A percentile compares a stretch with the other conserved stretches of the same genome.
Conservation (phyloP, 2,329 filamentous ascomycete species). For the Aspergillus transmontanensis region DNA sequence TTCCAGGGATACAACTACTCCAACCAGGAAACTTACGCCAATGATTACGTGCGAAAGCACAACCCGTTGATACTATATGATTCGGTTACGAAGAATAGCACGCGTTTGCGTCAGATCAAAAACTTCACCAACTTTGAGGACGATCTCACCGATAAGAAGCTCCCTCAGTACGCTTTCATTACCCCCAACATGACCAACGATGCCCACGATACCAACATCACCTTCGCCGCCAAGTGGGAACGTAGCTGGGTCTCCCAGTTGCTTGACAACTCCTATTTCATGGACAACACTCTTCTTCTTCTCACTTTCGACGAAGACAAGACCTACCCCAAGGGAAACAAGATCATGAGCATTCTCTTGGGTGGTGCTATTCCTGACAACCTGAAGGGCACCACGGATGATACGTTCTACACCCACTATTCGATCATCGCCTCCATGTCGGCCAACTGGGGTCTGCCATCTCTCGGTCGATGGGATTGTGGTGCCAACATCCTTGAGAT, state of each 20-base stretch:
- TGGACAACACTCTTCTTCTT: slow-evolving; percentile 73
- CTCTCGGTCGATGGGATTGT: slow-evolving; percentile 71
- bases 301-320: slow-evolving; percentile 81
- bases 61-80: slow-evolving; percentile 69
- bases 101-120: slow-evolving; percentile 70
- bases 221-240: slow-evolving; percentile 68
- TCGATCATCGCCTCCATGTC: slow-evolving; percentile 66
- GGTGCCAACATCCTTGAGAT: slow-evolving; percentile 69
- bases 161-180: slow-evolving; percentile 69
- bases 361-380: slow-evolving; percentile 70
- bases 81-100: slow-evolving; percentile 59
- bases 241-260: slow-evolving; percentile 70
- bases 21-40: slow-evolving; percentile 60
- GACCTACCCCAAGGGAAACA: slow-evolving; percentile 68
- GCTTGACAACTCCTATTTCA: slow-evolving; percentile 69
- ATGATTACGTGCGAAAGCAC: slow-evolving; percentile 84
- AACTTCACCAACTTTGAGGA: slow-evolving; percentile 70
- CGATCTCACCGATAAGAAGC: slow-evolving; percentile 63
- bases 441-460: slow-evolving; percentile 71
- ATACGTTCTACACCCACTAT: slow-evolving; percentile 73
- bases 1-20: slow-evolving; percentile 67
- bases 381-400: slow-evolving; percentile 69
- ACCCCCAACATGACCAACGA: slow-evolving; percentile 63
- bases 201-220: slow-evolving; percentile 74
- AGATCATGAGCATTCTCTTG: slow-evolving; percentile 69